Evolutionary conservation across 148 eudicot species (phyloP).

Genomic region (Camellia japonica): DNA sequence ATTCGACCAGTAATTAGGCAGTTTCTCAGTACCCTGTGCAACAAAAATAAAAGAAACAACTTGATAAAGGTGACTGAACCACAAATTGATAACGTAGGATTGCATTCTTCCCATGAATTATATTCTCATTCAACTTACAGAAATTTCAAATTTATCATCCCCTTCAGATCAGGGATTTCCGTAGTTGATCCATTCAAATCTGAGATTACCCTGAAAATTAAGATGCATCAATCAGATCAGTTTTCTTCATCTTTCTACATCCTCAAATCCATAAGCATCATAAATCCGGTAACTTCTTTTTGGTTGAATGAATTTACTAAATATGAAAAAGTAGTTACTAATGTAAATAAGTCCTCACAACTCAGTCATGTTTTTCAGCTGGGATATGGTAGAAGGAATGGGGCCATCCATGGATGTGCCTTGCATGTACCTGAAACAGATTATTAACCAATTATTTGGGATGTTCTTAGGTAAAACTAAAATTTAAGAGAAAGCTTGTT

Average conservation of each 20-base stretch:
- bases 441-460: no score
- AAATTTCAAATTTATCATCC: slow-evolving; percentile 23
- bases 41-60: neutral
- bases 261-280: neutral
- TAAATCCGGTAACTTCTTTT: neutral
- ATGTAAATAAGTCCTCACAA: slow-evolving; percentile 47
- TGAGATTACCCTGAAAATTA: slow-evolving; percentile 64
- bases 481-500: neutral
- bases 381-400: slow-evolving; percentile 54
- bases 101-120: neutral
- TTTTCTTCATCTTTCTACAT: neutral
- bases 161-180: slow-evolving; percentile 51
- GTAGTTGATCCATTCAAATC: slow-evolving; percentile 45
- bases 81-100: neutral
- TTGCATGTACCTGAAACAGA: no score
- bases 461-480: no score
- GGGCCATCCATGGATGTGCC: no score
- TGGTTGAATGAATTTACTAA: neutral
- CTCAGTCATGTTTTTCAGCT: slow-evolving; percentile 39
- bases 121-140: slow-evolving; percentile 46
- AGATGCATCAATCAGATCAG: slow-evolving; percentile 12
- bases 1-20: no score
- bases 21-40: no score
- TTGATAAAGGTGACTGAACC: neutral
- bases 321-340: neutral